Evolutionary conservation across 257 asterid species (phyloP).

Genomic region (Gardenia jasminoides): DNA sequence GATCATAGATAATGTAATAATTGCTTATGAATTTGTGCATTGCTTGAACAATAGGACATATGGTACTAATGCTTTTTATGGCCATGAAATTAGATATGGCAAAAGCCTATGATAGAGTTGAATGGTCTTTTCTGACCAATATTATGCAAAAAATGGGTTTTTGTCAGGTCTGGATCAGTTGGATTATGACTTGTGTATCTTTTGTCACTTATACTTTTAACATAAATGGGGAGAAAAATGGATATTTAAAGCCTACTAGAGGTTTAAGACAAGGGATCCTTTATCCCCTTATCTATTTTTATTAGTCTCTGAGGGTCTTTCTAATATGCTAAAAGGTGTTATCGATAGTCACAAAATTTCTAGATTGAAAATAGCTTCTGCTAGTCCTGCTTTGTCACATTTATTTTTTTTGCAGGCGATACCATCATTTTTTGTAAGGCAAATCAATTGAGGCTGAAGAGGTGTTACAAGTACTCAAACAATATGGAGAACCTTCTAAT

Average conservation of each 20-base stretch:
- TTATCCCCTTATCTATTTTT: neutral
- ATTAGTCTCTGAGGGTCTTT: neutral
- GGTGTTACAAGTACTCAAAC: too few species aligned
- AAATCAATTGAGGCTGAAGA: too few species aligned
- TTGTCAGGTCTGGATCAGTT: neutral
- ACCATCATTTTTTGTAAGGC: too few species aligned
- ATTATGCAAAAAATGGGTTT: neutral
- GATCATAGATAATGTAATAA: neutral
- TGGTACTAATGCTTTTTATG: too few species aligned
- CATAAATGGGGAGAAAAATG: neutral
- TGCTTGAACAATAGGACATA: neutral
- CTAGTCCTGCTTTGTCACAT: neutral
- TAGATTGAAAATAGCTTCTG: too few species aligned
- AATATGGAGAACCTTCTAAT: too few species aligned
- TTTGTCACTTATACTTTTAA: neutral
- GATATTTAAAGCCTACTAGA: neutral
- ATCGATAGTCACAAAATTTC: too few species aligned
- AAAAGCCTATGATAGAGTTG: neutral
- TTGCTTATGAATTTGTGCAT: neutral
- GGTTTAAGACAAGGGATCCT: neutral
- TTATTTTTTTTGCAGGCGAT: too few species aligned
- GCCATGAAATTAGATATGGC: too few species aligned
- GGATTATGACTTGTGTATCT: neutral
- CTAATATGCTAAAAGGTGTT: too few species aligned
- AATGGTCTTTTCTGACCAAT: too few species aligned